Evolutionary conservation across 768 basidiomycete species (phyloP), one percentile per base, ranked within the genome.

Genomic region (Collybiopsis luxurians): DNA sequence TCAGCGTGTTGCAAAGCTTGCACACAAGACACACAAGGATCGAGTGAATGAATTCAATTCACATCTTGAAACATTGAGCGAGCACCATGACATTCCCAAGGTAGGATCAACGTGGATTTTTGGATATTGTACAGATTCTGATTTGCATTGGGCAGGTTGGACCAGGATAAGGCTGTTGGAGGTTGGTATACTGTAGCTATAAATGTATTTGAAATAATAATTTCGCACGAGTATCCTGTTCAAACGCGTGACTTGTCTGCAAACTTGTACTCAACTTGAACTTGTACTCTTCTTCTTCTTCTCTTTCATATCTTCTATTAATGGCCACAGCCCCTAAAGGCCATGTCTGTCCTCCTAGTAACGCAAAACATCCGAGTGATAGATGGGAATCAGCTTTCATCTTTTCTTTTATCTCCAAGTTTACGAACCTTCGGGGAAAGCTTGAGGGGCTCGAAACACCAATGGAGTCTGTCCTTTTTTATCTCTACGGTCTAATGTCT

Each of bases 11-110:
- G 79, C 82, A 17, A 90, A 84, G 71, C 66, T 90, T 65, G 93
- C 94, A 0, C 76, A 76, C 64, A 92, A 90, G 75, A 92, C 90
- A 5, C 94, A 97, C 73, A 97, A 97, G 73, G 94, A 97, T 59
- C 87, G 94, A 42, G 94, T 97, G 36, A 85, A 83, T 61, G 92
- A 95, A 65, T 92, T 95, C 65, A 97, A 97, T 66, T 34, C 54
- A n/a, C 90, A 95, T 67, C 77, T 97, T 9, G 94, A 95, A 72
- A 75, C 83, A 57, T 80, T 95, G 56, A 91, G 89, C 70, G 93
- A 95, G 75, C 94, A 95, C 79, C 91, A 96, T 71, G 93, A 95
- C 69, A 94, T 95, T 65, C 93, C 93, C 39, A 95, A 95, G 82
- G 92, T 87, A 68, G n/a, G n/a, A n/a, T n/a, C n/a, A n/a, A n/a